Conservation (phyloP, 2,329 filamentous ascomycete genomes). For the Stachybotrys echinatus region DNA sequence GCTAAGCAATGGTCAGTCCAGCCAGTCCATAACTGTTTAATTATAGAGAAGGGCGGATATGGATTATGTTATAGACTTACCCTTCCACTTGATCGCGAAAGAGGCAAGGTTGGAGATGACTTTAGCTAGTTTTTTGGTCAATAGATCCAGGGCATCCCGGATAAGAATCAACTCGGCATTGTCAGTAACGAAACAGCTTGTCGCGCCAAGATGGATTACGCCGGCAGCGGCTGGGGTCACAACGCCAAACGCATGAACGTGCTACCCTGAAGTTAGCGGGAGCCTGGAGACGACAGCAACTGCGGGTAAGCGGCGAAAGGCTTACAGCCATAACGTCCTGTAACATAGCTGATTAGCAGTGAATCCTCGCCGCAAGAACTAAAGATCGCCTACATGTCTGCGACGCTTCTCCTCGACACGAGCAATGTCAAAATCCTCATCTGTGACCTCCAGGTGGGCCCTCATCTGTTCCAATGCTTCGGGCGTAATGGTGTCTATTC, state of each 20-base stretch:
- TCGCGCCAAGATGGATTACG: constrained; percentile 70
- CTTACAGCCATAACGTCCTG: constrained; percentile 54
- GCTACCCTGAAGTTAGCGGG: constrained; percentile 25
- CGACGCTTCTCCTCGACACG: constrained; percentile 70
- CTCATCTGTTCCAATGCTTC: constrained; percentile 75
- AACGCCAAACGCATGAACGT: constrained; percentile 70
- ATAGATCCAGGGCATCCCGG: constrained; percentile 59
- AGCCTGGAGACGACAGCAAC: background rate
- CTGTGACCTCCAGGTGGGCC: constrained; percentile 67
- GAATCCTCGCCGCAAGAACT: background rate
- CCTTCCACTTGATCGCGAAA: constrained; percentile 71
- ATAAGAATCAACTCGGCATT: constrained; percentile 73
- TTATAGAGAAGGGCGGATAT: constrained; percentile 9
- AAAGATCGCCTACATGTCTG: constrained; percentile 40
- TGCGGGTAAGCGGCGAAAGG: constrained; percentile 5
- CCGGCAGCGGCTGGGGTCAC: constrained; percentile 72
- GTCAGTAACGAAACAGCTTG: constrained; percentile 59
- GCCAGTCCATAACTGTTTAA: background rate
- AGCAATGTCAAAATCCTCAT: constrained; percentile 71
- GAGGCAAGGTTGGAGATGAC: constrained; percentile 68
- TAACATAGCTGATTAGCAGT: constrained; percentile 4
- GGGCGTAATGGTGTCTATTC: constrained; percentile 62
- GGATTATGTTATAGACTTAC: too few species aligned
- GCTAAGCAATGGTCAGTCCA: too few species aligned
- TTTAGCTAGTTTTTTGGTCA: constrained; percentile 72